phyloP scores from a whole-genome alignment of 106 monocot genomes.

The Acorus gramineus region DNA sequence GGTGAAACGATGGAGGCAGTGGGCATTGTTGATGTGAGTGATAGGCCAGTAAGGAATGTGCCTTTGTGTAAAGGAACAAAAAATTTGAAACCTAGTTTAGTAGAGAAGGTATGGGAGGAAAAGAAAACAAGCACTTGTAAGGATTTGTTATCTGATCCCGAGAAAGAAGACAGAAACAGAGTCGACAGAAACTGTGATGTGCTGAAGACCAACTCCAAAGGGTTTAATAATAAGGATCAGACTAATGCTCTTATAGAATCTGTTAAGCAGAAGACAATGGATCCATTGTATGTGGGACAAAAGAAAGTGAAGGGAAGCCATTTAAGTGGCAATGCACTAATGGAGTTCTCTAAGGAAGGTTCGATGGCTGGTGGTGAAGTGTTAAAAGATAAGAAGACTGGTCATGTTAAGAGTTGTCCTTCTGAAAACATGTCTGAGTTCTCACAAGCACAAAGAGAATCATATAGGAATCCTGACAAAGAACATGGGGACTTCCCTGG shows the following conservation, averaged over 20 bases:
- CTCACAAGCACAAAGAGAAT: conserved; percentile 8
- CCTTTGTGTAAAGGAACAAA: conserved; percentile 1
- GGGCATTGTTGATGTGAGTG: conserved; percentile 2
- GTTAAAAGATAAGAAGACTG: conserved; percentile 29
- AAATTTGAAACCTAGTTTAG: neutral
- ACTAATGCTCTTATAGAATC: conserved; percentile 8
- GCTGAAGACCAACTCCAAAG: neutral
- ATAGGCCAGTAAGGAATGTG: neutral
- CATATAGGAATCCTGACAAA: conserved; percentile 3
- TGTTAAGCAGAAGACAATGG: conserved; percentile 7
- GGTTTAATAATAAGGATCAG: conserved; percentile 6
- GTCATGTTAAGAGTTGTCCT: conserved; percentile 7
- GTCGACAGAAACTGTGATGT: neutral
- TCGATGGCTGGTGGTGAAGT: neutral
- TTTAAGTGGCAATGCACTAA: neutral
- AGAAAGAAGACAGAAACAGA: conserved; percentile 3
- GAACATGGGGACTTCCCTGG: neutral
- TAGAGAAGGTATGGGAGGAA: conserved; percentile 13
- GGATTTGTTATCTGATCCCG: neutral
- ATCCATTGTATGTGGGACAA: too few species aligned
- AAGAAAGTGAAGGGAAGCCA: neutral
- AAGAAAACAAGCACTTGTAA: neutral
- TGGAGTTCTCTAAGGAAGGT: conserved; percentile 8
- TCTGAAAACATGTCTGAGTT: conserved; percentile 11
- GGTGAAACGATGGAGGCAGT: neutral